Base-by-base conservation (phyloP, 306 rosid genomes). In the Cicer judaicum region DNA sequence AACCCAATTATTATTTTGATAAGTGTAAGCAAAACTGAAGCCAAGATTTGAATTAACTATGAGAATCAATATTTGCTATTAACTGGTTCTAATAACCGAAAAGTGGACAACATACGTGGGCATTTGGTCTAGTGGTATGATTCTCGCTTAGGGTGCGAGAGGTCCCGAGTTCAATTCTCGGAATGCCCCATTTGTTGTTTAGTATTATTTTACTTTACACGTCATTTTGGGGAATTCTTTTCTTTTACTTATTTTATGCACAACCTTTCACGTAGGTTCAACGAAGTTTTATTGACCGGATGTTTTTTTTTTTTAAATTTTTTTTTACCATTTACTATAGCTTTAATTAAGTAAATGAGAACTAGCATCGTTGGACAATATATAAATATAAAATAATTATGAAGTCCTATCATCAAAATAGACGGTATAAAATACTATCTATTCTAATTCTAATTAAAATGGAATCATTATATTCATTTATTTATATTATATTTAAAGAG, bases 111-210 rank as follows among this genome's bases (percentile, higher is more conserved):
- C 10, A 10, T 0, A 5, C 0, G 1, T 12, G 84, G 80, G 69
- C 75, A 61, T 75, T 62, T 70, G 64, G 86, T 75, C 86, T 79
- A 77, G 92, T 85, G 89, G 89, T 79, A 81, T 85, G 88, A 88
- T 88, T 88, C 89, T 88, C 89, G 88, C 88, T 85, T 85, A 83
- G 86, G 88, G 92, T 88, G 88, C 85, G 85, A 83, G 89, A 88
- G 85, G 88, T 88, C 88, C 87, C 84, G 92, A 85, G 85, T 77
- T 85, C 92, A 85, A 85, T 85, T 88, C 89, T 88, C 87, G 87
- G 87, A 85, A 84, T 84, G 92, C 89, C 89, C 89, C 92, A 7
- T 1, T 0, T 5, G 4, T 46, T 9, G 10, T 7, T 7, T 50
- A 19, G 1, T 19, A 19, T 19, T 19, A 21, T n/a, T n/a, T n/a